Evolutionary conservation across 2,329 filamentous ascomycete species (phyloP), one percentile per base, ranked within the genome.

Genomic region (Trichoderma endophyticum): DNA sequence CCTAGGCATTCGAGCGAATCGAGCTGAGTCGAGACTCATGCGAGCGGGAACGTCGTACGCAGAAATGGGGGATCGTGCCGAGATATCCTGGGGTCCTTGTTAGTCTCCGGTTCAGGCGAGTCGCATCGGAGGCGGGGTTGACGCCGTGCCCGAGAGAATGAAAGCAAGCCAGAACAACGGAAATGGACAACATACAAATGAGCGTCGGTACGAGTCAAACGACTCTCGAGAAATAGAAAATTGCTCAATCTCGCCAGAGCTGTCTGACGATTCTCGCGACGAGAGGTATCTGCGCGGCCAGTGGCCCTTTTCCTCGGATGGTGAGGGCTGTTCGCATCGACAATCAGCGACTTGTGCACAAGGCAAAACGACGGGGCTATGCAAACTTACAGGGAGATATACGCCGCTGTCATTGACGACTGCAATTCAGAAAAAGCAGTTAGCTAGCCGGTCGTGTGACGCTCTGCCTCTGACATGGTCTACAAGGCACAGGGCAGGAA

Each of bases 141-240:
- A 61, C 9, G 66, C 21, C 15, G 15, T 21, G 32, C n/a, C 56
- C 51, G 26, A 32, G 26, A 51, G 18, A n/a, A 34, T 7, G 26
- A 26, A 60, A 24, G 39, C 8, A 43, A 30, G 11, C 28, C 26
- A 34, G 28, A 26, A 21, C 24, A 54, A 26, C 12, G 39, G 8
- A 21, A 43, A 39, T 26, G 26, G 14, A 48, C n/a, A 15, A 86
- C 92, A 77, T 88, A 97, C 95, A 84, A 98, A 98, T 75, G 95
- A 98, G 78, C 96, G 90, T 74, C 96, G 88, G 83, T 98, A 98
- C 3, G 95, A 97, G 81, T 98, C 96, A 79, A 98, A 98, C 2
- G 95, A 98, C 83, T 98, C 96, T 78, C 95, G 89, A 48, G 95
- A 97, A 80, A 98, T 98, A 74, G 92, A 94, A 80, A 98, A 98